A percentile compares a stretch with the other conserved stretches of the same genome.
Evolutionary conservation across 768 basidiomycete species (phyloP).

Genomic region (Phallus indusiatus): DNA sequence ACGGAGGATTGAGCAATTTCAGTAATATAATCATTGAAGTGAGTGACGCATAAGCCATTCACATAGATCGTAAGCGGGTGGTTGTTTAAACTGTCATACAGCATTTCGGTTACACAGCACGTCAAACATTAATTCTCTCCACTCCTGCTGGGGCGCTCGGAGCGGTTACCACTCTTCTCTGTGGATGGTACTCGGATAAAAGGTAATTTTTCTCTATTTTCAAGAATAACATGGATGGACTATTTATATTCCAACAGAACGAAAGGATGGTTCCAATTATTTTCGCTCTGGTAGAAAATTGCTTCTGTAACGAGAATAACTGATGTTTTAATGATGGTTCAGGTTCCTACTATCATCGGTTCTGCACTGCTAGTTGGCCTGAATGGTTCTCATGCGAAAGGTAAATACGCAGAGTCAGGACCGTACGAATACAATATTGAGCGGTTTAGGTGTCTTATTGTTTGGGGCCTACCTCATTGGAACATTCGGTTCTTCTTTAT

Average conservation of each 20-base stretch:
- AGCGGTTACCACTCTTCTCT: constrained; percentile 37
- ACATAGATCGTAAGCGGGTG: background rate
- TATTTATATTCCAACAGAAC: constrained; percentile 22
- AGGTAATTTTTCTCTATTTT: constrained; percentile 24
- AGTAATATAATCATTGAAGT: constrained; percentile 50
- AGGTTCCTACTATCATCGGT: constrained; percentile 48
- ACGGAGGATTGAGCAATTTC: constrained; percentile 54
- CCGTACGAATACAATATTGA: constrained; percentile 38
- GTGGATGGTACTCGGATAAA: constrained; percentile 62
- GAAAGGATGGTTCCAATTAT: constrained; percentile 56
- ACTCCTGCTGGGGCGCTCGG: constrained; percentile 47
- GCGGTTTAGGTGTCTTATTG: background rate
- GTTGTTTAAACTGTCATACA: background rate
- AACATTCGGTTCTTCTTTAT: constrained; percentile 52
- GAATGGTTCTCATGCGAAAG: constrained; percentile 38
- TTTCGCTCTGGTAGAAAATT: constrained; percentile 28
- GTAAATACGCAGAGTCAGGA: constrained; percentile 23
- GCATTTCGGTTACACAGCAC: constrained; percentile 57
- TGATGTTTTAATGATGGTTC: too few relatives aligned
- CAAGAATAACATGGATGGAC: background rate
- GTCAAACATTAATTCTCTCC: constrained; percentile 49
- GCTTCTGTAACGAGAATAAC: too few relatives aligned
- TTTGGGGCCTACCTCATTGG: constrained; percentile 36
- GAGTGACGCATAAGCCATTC: background rate
- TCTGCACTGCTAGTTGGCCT: constrained; percentile 46